A percentile compares a stretch with the other conserved stretches of the same genome.
phyloP scores from a whole-genome alignment of 139 green algal genomes.

The Micractinium conductrix region DNA sequence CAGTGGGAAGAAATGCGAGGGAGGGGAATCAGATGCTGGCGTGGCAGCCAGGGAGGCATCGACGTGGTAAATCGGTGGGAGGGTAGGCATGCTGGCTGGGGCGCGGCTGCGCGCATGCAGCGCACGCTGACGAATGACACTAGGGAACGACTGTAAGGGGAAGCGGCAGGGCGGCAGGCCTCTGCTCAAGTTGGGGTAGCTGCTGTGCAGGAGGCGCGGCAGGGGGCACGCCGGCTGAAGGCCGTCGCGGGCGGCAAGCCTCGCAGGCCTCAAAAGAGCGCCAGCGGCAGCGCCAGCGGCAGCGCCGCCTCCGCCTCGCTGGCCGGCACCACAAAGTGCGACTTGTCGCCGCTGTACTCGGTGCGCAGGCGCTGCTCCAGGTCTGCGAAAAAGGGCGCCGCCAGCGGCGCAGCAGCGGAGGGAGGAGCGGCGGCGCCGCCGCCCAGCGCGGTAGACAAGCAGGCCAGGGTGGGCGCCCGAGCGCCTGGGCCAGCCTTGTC shows the following conservation, averaged over 20 bases:
- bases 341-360: constrained; percentile 28
- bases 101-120: too few relatives aligned
- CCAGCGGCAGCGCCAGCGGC: background rate
- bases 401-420: background rate
- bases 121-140: background rate
- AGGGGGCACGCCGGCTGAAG: background rate
- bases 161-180: too few relatives aligned
- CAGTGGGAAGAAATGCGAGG: background rate
- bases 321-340: constrained; percentile 32
- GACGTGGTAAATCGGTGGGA: too few relatives aligned
- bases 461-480: too few relatives aligned
- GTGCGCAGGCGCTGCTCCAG: constrained; percentile 26
- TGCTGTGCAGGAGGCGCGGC: background rate
- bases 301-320: background rate
- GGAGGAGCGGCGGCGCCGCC: background rate
- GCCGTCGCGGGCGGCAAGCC: too few relatives aligned
- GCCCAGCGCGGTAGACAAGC: background rate
- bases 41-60: too few relatives aligned
- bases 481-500: background rate
- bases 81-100: background rate
- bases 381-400: constrained; percentile 24
- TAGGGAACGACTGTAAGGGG: too few relatives aligned
- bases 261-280: background rate
- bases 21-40: background rate
- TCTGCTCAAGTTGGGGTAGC: too few relatives aligned